Evolutionary conservation across 495 filamentous ascomycete species (phyloP).

Genomic region (Cercophora newfieldiana): DNA sequence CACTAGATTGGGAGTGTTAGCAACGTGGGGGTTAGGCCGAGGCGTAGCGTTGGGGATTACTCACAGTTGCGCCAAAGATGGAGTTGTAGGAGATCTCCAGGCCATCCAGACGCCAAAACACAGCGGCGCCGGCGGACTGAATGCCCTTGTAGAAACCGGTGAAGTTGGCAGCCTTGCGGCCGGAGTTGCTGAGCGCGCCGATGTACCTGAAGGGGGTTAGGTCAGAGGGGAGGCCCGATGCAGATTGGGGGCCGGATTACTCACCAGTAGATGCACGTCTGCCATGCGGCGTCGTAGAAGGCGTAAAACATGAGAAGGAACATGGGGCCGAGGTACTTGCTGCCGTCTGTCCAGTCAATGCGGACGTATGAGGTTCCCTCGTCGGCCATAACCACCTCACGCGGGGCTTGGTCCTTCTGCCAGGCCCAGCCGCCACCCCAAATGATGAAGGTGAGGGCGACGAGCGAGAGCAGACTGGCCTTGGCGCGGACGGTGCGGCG

Average conservation of each 20-base stretch:
- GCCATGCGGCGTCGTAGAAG: constrained; percentile 84
- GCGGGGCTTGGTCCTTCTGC: constrained; percentile 59
- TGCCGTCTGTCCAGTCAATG: constrained; percentile 63
- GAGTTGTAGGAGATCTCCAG: constrained; percentile 61
- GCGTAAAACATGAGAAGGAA: constrained; percentile 94
- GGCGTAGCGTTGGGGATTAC: constrained; percentile 14
- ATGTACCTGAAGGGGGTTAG: constrained; percentile 65
- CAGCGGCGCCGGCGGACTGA: constrained; percentile 88
- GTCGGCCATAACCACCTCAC: constrained; percentile 41
- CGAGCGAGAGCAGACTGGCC: constrained; percentile 62
- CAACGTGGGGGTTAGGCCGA: not conserved
- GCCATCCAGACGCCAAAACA: constrained; percentile 79
- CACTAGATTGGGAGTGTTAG: constrained; percentile 44
- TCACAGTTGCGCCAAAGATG: constrained; percentile 54
- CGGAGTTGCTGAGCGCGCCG: constrained; percentile 88
- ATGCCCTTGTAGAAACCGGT: constrained; percentile 95
- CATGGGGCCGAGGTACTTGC: constrained; percentile 73
- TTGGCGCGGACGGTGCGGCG: constrained; percentile 76
- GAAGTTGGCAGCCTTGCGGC: constrained; percentile 88
- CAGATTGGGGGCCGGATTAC: constrained; percentile 24
- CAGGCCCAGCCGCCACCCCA: constrained; percentile 90
- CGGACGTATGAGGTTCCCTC: constrained; percentile 36
- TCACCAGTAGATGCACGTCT: constrained; percentile 85
- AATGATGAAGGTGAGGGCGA: constrained; percentile 73
- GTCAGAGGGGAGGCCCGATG: not conserved